phyloP scores from a whole-genome alignment of 805 yeast species.

The Hyphopichia homilentoma region DNA sequence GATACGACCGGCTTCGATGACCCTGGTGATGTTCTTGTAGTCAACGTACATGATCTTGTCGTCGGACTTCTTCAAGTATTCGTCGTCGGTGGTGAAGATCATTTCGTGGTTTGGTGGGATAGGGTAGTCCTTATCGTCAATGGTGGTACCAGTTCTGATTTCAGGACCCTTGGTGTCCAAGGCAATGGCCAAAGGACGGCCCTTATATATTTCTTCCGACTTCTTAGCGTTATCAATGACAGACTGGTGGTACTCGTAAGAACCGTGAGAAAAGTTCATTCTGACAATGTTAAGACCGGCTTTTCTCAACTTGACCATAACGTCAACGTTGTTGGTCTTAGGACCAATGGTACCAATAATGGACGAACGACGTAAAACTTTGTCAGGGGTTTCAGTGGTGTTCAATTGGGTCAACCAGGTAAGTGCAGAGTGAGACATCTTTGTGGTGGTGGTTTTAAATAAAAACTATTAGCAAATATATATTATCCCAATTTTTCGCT shows the following conservation, averaged over 20 bases:
- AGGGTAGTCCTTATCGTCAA: constrained; percentile 74
- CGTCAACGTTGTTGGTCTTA: constrained; percentile 87
- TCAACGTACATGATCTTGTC: constrained; percentile 85
- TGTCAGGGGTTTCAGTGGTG: constrained; percentile 69
- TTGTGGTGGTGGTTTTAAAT: too few species aligned
- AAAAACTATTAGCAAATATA: not conserved
- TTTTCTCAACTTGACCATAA: constrained; percentile 81
- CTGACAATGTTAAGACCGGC: constrained; percentile 98
- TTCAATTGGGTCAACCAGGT: constrained; percentile 84
- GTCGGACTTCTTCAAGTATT: constrained; percentile 67
- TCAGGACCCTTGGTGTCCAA: constrained; percentile 99
- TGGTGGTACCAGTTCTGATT: constrained; percentile 97
- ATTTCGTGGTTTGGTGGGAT: constrained; percentile 83
- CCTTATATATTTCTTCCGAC: constrained; percentile 84
- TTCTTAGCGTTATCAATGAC: constrained; percentile 95
- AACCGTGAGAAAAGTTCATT: constrained; percentile 99
- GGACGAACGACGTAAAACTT: constrained; percentile 85
- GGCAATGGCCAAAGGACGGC: constrained; percentile 98
- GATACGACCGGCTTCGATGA: constrained; percentile 80
- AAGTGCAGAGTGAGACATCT: constrained; percentile 46
- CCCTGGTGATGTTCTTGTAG: constrained; percentile 95
- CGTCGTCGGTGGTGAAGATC: constrained; percentile 89
- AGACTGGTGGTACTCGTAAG: constrained; percentile 95
- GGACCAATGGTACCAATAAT: constrained; percentile 99
- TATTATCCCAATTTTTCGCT: not conserved